Evolutionary conservation across 2,329 filamentous ascomycete genomes (phyloP).

Genomic region (Lachnellula suecica): DNA sequence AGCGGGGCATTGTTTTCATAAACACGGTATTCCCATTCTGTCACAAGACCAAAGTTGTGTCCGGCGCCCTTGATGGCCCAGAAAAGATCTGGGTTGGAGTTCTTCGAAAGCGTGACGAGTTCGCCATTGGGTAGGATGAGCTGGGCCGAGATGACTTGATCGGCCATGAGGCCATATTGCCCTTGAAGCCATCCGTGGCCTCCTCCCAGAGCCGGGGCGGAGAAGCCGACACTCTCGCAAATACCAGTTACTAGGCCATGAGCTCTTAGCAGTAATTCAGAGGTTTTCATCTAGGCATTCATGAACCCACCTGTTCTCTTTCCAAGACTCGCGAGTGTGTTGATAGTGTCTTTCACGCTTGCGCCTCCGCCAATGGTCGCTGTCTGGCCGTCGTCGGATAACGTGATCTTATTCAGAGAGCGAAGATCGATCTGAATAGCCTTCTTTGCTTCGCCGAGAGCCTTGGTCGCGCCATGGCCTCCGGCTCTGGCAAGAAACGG

Average conservation of each 20-base stretch:
- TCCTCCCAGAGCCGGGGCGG: slow-evolving; percentile 54
- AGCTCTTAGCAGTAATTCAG: background rate
- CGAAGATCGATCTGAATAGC: slow-evolving; percentile 16
- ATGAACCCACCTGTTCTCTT: slow-evolving; percentile 41
- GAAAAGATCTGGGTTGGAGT: slow-evolving; percentile 45
- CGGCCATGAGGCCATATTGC: slow-evolving; percentile 49
- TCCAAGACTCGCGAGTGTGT: slow-evolving; percentile 27
- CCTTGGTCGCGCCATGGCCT: slow-evolving; percentile 44
- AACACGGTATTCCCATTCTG: slow-evolving; percentile 45
- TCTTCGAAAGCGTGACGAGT: slow-evolving; percentile 39
- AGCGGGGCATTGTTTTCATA: slow-evolving; percentile 40
- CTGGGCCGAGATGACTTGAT: slow-evolving; percentile 47
- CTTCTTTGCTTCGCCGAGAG: slow-evolving; percentile 11
- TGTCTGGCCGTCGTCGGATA: slow-evolving; percentile 30
- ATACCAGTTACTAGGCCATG: slow-evolving; percentile 37
- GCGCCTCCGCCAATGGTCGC: slow-evolving; percentile 35
- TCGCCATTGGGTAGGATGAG: slow-evolving; percentile 49
- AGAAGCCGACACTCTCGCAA: slow-evolving; percentile 47
- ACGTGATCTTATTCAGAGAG: slow-evolving; percentile 26
- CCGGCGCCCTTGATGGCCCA: slow-evolving; percentile 58
- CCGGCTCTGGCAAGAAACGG: slow-evolving; percentile 55
- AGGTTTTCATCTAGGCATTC: slow-evolving; percentile 46
- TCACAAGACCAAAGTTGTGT: slow-evolving; percentile 59
- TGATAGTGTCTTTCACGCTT: slow-evolving; percentile 28
- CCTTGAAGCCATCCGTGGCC: slow-evolving; percentile 59